Evolutionary conservation across 164 flowering plant species (phyloP).

Genomic region (Akebia trifoliata): DNA sequence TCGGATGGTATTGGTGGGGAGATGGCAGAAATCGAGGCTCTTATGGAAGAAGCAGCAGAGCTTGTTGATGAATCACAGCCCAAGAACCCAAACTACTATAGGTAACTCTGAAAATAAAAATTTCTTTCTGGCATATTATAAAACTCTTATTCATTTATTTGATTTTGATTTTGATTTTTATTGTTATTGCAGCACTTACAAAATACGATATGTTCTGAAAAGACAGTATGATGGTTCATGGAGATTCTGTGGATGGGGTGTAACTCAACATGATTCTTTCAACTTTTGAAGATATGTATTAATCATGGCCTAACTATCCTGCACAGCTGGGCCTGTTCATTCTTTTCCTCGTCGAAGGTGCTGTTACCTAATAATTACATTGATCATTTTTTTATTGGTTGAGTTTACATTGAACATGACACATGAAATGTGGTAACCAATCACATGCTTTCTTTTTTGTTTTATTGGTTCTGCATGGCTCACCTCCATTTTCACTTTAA

Average conservation of each 20-base stretch:
- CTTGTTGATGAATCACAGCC: conserved; percentile 78
- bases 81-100: conserved; percentile 84
- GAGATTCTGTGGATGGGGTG: conserved; percentile 64
- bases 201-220: conserved; percentile 53
- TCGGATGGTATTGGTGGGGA: conserved; percentile 47
- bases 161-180: not conserved
- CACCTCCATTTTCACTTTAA: no score
- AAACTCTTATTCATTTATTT: not conserved
- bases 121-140: not conserved
- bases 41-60: conserved; percentile 95
- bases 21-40: conserved; percentile 82
- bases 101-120: conserved; percentile 34
- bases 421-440: no score
- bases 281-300: no score
- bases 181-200: conserved; percentile 67
- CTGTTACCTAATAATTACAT: no score
- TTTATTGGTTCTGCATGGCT: no score
- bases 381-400: no score
- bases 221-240: conserved; percentile 83
- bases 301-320: no score
- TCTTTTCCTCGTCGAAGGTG: not conserved
- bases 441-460: no score
- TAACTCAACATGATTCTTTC: conserved; percentile 28
- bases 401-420: no score
- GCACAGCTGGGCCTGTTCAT: not conserved